Evolutionary conservation across 2,329 filamentous ascomycete genomes (phyloP), one percentile per base, ranked within the genome.

Genomic region (Botrytis fragariae): DNA sequence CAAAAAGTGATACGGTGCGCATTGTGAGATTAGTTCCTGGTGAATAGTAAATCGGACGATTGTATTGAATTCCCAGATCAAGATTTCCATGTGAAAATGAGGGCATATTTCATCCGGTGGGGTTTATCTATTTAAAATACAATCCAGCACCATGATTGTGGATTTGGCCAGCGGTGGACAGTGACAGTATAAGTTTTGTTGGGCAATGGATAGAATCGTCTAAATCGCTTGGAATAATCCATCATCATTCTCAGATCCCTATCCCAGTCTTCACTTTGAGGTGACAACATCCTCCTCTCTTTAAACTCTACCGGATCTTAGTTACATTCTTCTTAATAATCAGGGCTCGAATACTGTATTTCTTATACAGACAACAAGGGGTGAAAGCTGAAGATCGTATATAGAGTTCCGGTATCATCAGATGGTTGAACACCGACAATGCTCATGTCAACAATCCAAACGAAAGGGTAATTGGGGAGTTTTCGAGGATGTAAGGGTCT

Each of bases 181-280:
- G 1, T 20, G 29, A 20, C 22, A 16, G 16, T 4, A 4, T 35
- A 0, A 20, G 7, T 22, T 20, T 54, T 3, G 12, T 54, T 54
- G 25, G 1, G 7, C 0, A 32, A 59, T 35, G 8, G 7, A 9
- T 32, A 0, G 7, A 8, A 4, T 59, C 7, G 1, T 59, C 3
- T 16, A 59, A 32, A 8, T 29, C 16, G 54, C 16, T 29, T 20
- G 6, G 1, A n/a, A 18, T 0, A 48, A 57, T 25, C 9, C 5
- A 25, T 48, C 45, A 12, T 48, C 9, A 25, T 48, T 48, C 45
- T 48, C 22, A 48, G 4, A 25, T 48, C 9, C 4, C 4, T 25
- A 14, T 14, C 0, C 0, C 48, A 14, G 2, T n/a, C 14, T 6
- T 10, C 4, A n/a, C 9, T 16, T 1, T 4, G 29, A 18, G 7